phyloP scores from a whole-genome alignment of 2,329 filamentous ascomycete genomes.

The Colletotrichum sp. region DNA sequence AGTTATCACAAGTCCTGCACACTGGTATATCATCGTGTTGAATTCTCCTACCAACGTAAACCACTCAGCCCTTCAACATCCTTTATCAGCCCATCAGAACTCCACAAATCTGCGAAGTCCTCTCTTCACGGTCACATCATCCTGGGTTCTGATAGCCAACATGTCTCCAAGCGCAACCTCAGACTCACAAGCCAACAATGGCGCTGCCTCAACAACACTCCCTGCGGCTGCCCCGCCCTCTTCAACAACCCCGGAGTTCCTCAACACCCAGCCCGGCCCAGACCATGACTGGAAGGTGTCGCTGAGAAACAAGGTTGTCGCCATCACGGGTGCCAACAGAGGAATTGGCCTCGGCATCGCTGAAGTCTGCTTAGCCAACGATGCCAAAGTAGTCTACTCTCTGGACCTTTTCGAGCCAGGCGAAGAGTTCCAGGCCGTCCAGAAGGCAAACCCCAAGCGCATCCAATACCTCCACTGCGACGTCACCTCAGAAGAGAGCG shows the following conservation, averaged over 20 bases:
- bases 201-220: neutral
- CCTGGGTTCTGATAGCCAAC: neutral
- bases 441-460: constrained; percentile 44
- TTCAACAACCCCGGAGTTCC: constrained; percentile 16
- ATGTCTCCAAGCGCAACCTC: constrained; percentile 12
- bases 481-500: constrained; percentile 45
- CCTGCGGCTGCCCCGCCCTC: neutral
- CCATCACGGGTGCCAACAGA: constrained; percentile 44
- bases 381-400: constrained; percentile 42
- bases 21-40: neutral
- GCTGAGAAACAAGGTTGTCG: constrained; percentile 41
- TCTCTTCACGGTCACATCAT: neutral
- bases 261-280: constrained; percentile 36
- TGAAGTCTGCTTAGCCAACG: constrained; percentile 50
- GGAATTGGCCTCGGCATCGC: constrained; percentile 46
- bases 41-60: neutral
- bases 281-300: constrained; percentile 39
- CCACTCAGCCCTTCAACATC: neutral
- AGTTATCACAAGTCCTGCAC: neutral
- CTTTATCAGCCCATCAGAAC: neutral
- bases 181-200: neutral
- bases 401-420: constrained; percentile 42
- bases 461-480: constrained; percentile 52
- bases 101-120: neutral
- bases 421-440: constrained; percentile 33